A percentile compares a stretch with the other conserved stretches of the same genome.
phyloP scores from a whole-genome alignment of 306 rosid genomes.

The Sechiopsis laciniata region DNA sequence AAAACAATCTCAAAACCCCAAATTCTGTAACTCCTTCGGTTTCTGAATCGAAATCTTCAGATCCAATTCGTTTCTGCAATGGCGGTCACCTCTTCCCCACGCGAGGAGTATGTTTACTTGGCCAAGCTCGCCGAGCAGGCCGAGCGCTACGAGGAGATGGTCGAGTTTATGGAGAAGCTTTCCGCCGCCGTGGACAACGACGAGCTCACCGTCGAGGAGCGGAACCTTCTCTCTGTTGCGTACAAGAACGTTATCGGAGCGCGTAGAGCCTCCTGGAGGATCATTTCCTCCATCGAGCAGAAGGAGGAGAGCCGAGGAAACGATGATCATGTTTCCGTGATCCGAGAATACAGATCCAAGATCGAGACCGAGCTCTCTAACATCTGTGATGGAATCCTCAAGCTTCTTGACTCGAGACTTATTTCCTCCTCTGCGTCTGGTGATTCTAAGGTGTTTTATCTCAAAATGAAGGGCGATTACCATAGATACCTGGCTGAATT shows the following conservation, averaged over 20 bases:
- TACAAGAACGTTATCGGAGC: constrained; percentile 97
- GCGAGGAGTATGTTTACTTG: constrained; percentile 95
- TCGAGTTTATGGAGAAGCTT: constrained; percentile 96
- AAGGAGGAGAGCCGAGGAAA: constrained; percentile 99
- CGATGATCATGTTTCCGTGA: constrained; percentile 78
- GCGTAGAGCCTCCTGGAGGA: constrained; percentile 88
- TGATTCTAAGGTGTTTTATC: constrained; percentile 94
- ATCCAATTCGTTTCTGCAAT: constrained; percentile 32
- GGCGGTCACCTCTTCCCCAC: constrained; percentile 70
- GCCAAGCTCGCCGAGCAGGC: constrained; percentile 99
- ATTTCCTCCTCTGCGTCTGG: constrained; percentile 81
- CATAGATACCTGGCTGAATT: constrained; percentile 97
- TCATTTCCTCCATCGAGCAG: constrained; percentile 97
- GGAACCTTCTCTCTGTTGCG: constrained; percentile 91
- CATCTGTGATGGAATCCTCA: constrained; percentile 94
- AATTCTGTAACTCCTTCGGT: background rate
- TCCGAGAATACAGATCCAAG: constrained; percentile 96
- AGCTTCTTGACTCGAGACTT: constrained; percentile 91
- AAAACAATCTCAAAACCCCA: background rate
- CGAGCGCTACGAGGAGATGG: constrained; percentile 99
- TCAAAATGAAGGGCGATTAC: constrained; percentile 97
- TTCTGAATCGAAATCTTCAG: background rate
- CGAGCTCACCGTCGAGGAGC: constrained; percentile 89
- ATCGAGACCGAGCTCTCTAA: constrained; percentile 82
- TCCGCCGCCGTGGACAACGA: constrained; percentile 76